Conservation (phyloP, 2,329 filamentous ascomycete genomes). For the Penicillium polonicum region DNA sequence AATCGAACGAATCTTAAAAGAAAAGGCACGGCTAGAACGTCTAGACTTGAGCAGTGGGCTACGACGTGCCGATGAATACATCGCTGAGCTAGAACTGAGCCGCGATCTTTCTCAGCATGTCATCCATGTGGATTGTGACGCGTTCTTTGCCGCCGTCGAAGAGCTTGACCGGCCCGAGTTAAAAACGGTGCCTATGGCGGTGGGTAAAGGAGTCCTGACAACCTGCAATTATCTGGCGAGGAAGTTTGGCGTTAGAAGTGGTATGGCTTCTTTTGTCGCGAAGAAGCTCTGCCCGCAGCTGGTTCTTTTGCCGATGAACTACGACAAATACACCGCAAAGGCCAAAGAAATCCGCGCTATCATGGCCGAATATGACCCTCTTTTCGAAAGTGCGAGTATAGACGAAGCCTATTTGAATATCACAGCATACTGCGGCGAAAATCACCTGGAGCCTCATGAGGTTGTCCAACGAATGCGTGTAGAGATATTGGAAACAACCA, state of each 20-base stretch:
- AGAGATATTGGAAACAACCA: conserved; percentile 71
- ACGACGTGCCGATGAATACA: conserved; percentile 75
- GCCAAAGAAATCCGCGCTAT: conserved; percentile 82
- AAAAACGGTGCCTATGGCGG: conserved; percentile 83
- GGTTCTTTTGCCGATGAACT: conserved; percentile 78
- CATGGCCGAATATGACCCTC: conserved; percentile 79
- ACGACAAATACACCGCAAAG: conserved; percentile 86
- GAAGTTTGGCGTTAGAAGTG: conserved; percentile 85
- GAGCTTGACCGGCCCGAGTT: conserved; percentile 80
- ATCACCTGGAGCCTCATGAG: conserved; percentile 67
- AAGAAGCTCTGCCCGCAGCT: conserved; percentile 89
- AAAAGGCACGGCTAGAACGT: conserved; percentile 72
- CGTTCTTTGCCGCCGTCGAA: conserved; percentile 95
- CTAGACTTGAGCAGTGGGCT: conserved; percentile 71
- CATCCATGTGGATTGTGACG: conserved; percentile 94
- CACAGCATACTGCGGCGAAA: conserved; percentile 74
- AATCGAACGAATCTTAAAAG: conserved; percentile 74
- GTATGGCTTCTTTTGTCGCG: conserved; percentile 95
- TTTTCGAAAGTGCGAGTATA: conserved; percentile 90
- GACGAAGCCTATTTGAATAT: conserved; percentile 97
- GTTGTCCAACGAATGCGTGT: conserved; percentile 74
- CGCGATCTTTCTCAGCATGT: conserved; percentile 82
- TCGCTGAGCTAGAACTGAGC: conserved; percentile 72
- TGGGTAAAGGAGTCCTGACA: conserved; percentile 70
- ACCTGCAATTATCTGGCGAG: conserved; percentile 86